Percentiles rank a stretch among this genome's conserved stretches.
These are phyloP conservation scores for Lenwebbia sp. DNA, from an alignment of 345 rosid species.

Conservation along the genomic window DNA sequence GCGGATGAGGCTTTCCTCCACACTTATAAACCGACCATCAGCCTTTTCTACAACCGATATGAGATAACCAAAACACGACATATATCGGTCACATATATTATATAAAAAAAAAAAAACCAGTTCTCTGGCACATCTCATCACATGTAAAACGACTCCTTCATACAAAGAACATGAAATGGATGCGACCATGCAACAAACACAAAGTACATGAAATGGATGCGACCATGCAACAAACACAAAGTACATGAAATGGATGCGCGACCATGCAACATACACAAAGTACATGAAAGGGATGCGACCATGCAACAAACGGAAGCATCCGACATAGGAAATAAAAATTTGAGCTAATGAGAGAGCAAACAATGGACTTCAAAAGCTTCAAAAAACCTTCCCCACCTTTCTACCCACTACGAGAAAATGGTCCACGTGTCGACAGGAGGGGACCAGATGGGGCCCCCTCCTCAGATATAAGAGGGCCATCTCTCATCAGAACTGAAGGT, in stretches of 20 bases:
- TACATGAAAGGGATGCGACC: not conserved
- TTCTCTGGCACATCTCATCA: too few species aligned
- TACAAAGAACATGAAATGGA: too few species aligned
- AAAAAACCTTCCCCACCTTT: not conserved
- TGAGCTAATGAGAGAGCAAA: not conserved
- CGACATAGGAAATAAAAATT: not conserved
- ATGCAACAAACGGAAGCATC: not conserved
- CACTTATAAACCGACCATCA: too few species aligned
- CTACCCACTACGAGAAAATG: not conserved
- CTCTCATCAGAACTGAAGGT: not conserved
- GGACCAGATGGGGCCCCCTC: not conserved
- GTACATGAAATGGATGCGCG: too few species aligned
- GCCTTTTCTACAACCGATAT: too few species aligned
- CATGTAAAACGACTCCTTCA: not conserved
- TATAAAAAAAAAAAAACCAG: too few species aligned
- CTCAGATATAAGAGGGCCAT: not conserved
- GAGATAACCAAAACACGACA: too few species aligned
- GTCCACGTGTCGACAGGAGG: not conserved
- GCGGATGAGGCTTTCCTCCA: too few species aligned
- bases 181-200: too few species aligned
- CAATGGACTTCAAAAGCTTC: not conserved
- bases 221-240: not conserved
- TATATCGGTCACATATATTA: too few species aligned
- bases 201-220: not conserved
- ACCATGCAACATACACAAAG: too few species aligned